phyloP scores from a whole-genome alignment of 306 rosid genomes.

The Cotoneaster glaucophyllus region DNA sequence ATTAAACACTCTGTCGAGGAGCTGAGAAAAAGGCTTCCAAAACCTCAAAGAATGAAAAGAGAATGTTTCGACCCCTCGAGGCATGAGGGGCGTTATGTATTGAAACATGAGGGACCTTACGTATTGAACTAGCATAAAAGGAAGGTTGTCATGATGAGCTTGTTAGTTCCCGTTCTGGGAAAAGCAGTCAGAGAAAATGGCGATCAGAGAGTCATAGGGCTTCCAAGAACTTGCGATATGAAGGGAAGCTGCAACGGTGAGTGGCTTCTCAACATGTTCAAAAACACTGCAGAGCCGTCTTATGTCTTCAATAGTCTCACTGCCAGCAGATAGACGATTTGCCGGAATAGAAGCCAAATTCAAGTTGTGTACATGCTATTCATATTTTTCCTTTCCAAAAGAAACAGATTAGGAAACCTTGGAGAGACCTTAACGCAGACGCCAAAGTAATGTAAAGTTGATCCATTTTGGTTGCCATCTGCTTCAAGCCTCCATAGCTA shows the following conservation, averaged over 20 bases:
- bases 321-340: slow-evolving; percentile 51
- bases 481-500: slow-evolving; percentile 66
- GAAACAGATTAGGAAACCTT: slow-evolving; percentile 36
- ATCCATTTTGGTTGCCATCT: slow-evolving; percentile 64
- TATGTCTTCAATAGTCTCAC: slow-evolving; percentile 68
- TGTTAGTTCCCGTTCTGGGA: slow-evolving; percentile 61
- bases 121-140: too few relatives aligned
- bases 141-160: slow-evolving; percentile 13
- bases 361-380: not conserved
- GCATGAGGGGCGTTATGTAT: not conserved
- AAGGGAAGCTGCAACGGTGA: slow-evolving; percentile 77
- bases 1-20: not conserved
- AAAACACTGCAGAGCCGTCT: slow-evolving; percentile 56
- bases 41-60: not conserved
- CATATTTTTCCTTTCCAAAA: not conserved
- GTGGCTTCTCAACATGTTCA: slow-evolving; percentile 73
- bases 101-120: too few relatives aligned
- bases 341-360: slow-evolving; percentile 43
- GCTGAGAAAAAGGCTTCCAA: not conserved
- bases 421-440: slow-evolving; percentile 61
- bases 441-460: slow-evolving; percentile 76
- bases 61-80: not conserved
- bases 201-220: slow-evolving; percentile 74
- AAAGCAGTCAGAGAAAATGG: slow-evolving; percentile 63
- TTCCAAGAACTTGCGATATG: slow-evolving; percentile 59